A percentile compares a stretch with the other conserved stretches of the same genome.
Conservation (phyloP, 352 stramenopile genomes). For the Pythium chondricola region DNA sequence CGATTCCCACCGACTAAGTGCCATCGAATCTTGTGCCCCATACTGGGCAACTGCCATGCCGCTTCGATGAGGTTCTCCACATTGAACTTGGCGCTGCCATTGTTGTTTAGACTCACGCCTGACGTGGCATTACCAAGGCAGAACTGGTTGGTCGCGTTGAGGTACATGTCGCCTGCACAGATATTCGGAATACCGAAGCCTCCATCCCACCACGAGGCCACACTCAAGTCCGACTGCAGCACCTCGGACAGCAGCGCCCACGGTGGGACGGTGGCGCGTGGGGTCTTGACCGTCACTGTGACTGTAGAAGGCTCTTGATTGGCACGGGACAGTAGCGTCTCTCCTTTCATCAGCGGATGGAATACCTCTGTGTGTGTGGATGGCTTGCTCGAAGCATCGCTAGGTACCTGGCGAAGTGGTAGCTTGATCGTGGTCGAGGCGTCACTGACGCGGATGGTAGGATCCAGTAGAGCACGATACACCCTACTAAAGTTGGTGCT, state of each 20-base stretch:
- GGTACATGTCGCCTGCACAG: conserved; percentile 61
- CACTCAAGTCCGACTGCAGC: conserved; percentile 58
- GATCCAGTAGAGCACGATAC: conserved; percentile 45
- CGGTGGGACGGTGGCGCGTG: conserved; percentile 42
- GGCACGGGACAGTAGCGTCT: not conserved
- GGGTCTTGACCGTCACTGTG: conserved; percentile 51
- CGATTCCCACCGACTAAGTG: conserved; percentile 50
- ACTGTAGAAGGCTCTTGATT: conserved; percentile 9
- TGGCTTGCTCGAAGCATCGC: too few species aligned
- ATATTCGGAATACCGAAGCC: conserved; percentile 67
- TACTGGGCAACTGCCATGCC: conserved; percentile 30
- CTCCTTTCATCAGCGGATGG: not conserved
- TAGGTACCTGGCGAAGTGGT: conserved; percentile 2
- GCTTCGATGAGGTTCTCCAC: conserved; percentile 75
- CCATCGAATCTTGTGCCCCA: conserved; percentile 44
- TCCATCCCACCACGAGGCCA: conserved; percentile 76
- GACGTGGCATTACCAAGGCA: conserved; percentile 42
- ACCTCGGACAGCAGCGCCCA: conserved; percentile 56
- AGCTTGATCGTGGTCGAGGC: conserved; percentile 21
- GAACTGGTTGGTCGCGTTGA: conserved; percentile 34
- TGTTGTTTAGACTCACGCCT: conserved; percentile 28
- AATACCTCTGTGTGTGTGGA: not conserved
- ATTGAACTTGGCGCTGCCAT: conserved; percentile 61
- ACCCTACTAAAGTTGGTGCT: conserved; percentile 28
- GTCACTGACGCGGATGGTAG: conserved; percentile 22